Percentiles rank a stretch among this genome's conserved stretches.
phyloP scores from a whole-genome alignment of 495 filamentous ascomycete species.

The Pseudoneurospora amorphoporcata region DNA sequence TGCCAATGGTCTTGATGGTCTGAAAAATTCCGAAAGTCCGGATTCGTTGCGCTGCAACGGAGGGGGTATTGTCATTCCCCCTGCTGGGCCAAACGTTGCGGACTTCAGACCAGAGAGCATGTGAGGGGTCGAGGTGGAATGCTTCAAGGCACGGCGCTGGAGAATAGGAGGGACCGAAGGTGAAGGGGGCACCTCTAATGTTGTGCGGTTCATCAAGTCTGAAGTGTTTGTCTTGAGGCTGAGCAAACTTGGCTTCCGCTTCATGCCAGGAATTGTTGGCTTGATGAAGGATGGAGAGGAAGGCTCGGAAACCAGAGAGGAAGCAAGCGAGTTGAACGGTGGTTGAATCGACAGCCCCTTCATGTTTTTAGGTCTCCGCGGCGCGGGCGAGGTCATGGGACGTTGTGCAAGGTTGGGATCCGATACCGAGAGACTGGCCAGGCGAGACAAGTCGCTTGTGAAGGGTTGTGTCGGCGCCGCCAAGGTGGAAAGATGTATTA shows the following conservation, averaged over 20 bases:
- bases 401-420: slow-evolving; percentile 28
- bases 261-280: slow-evolving; percentile 55
- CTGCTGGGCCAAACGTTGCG: slow-evolving; percentile 40
- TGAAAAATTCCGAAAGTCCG: slow-evolving; percentile 38
- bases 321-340: slow-evolving; percentile 39
- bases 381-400: slow-evolving; percentile 57
- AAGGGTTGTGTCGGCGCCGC: slow-evolving; percentile 28
- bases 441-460: slow-evolving; percentile 34
- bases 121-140: slow-evolving; percentile 45
- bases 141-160: slow-evolving; percentile 44
- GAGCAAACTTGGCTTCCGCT: slow-evolving; percentile 69
- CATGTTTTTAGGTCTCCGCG: slow-evolving; percentile 73
- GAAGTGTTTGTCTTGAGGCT: slow-evolving; percentile 51
- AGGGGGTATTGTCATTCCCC: slow-evolving; percentile 44
- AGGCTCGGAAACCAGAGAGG: slow-evolving; percentile 53
- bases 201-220: slow-evolving; percentile 30
- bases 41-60: slow-evolving; percentile 38
- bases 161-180: slow-evolving; percentile 38
- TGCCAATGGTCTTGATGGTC: slow-evolving; percentile 28
- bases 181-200: slow-evolving; percentile 33
- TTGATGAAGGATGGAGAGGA: slow-evolving; percentile 74
- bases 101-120: slow-evolving; percentile 43
- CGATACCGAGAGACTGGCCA: slow-evolving; percentile 34
- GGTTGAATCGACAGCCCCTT: slow-evolving; percentile 91
- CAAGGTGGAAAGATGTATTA: slow-evolving; percentile 48